phyloP scores from a whole-genome alignment of 805 yeast species.

The Priceomyces melissophilus region DNA sequence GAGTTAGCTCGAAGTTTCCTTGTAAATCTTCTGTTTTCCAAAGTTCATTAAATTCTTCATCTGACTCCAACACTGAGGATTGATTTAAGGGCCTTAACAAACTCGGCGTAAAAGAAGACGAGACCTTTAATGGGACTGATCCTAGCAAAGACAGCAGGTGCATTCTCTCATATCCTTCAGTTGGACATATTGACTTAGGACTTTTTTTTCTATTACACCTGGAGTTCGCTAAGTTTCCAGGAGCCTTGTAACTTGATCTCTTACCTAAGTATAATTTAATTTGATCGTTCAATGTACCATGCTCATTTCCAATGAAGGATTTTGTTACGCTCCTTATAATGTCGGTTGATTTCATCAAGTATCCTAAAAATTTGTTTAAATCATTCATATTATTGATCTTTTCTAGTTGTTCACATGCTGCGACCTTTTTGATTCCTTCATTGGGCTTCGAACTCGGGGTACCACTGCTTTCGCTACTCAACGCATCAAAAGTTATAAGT shows the following conservation, averaged over 20 bases:
- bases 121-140: constrained; percentile 1
- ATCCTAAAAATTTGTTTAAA: constrained; percentile 36
- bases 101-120: constrained; percentile 10
- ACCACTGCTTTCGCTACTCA: constrained; percentile 16
- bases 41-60: constrained; percentile 7
- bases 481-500: constrained; percentile 40
- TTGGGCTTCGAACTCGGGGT: constrained; percentile 1
- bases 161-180: not conserved
- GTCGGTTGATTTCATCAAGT: constrained; percentile 33
- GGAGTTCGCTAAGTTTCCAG: constrained; percentile 8
- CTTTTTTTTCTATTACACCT: constrained; percentile 3
- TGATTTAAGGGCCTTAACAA: constrained; percentile 11
- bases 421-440: constrained; percentile 1
- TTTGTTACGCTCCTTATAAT: constrained; percentile 40
- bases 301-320: constrained; percentile 13
- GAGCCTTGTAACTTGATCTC: constrained; percentile 14
- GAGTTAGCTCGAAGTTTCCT: constrained; percentile 3
- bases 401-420: constrained; percentile 32
- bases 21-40: constrained; percentile 3
- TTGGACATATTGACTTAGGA: not conserved
- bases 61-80: constrained; percentile 8
- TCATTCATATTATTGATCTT: constrained; percentile 38
- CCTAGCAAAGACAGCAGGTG: not conserved
- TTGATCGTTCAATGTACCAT: constrained; percentile 18
- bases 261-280: constrained; percentile 19